Percentiles rank a stretch among this genome's conserved stretches.
Conservation (phyloP, 805 yeast genomes). For the Ogataea pignaliae region DNA sequence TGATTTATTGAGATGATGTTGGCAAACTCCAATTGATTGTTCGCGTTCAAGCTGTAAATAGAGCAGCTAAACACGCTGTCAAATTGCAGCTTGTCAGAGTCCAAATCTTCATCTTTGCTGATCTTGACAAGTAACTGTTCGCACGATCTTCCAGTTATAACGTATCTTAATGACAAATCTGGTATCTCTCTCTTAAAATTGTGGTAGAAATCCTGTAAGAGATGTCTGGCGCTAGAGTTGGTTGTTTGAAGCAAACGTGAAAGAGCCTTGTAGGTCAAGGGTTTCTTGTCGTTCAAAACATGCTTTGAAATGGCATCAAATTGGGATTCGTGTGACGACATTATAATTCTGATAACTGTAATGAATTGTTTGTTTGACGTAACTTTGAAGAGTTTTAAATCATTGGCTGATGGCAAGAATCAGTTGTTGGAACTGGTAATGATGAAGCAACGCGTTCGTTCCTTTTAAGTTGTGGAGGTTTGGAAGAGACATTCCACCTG, state of each 20-base stretch:
- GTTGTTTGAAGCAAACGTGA: slow-evolving; percentile 19
- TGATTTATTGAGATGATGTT: slow-evolving; percentile 19
- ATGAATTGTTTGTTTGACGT: background rate
- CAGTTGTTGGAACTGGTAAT: background rate
- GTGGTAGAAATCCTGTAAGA: slow-evolving; percentile 19
- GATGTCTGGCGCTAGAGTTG: slow-evolving; percentile 14
- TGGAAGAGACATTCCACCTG: too few relatives aligned
- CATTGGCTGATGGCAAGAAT: background rate
- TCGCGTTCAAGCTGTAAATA: slow-evolving; percentile 20
- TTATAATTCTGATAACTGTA: background rate
- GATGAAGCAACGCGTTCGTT: background rate
- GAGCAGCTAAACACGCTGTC: slow-evolving; percentile 14
- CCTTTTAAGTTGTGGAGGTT: too few relatives aligned
- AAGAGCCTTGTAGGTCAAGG: slow-evolving; percentile 22
- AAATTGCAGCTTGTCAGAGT: slow-evolving; percentile 13
- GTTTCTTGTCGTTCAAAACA: slow-evolving; percentile 17
- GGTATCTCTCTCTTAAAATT: slow-evolving; percentile 9
- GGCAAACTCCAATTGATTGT: slow-evolving; percentile 11
- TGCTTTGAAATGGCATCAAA: slow-evolving; percentile 16
- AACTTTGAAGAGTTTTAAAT: too few relatives aligned
- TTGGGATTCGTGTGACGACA: slow-evolving; percentile 1
- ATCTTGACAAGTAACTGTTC: slow-evolving; percentile 11
- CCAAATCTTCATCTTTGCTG: slow-evolving; percentile 8
- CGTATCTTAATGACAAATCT: slow-evolving; percentile 10
- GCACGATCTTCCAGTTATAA: slow-evolving; percentile 13